Conservation (phyloP, 2,329 filamentous ascomycete genomes). For the Aspergillus sp. region DNA sequence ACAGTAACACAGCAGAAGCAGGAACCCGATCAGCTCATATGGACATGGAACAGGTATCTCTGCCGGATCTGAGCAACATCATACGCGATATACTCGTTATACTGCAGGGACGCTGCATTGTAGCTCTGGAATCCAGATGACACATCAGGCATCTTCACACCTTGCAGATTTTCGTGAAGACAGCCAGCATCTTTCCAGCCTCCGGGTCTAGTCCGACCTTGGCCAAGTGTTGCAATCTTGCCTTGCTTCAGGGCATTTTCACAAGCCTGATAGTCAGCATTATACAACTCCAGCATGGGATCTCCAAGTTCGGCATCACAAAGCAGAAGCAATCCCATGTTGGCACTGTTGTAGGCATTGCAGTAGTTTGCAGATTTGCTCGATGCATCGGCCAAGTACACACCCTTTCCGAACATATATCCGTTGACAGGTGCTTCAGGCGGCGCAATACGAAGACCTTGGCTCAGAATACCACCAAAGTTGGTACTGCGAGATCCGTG, state of each 20-base stretch:
- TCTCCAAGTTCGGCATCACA: conserved; percentile 79
- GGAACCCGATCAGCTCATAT: conserved; percentile 24
- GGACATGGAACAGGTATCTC: conserved; percentile 40
- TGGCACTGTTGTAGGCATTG: conserved; percentile 55
- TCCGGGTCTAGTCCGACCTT: conserved; percentile 59
- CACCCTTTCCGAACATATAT: conserved; percentile 88
- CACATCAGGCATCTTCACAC: conserved; percentile 57
- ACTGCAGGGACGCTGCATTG: conserved; percentile 11
- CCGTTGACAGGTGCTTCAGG: conserved; percentile 68
- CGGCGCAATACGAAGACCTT: conserved; percentile 85
- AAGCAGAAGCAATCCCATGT: conserved; percentile 69
- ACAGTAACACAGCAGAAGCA: not conserved
- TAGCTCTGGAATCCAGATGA: not conserved
- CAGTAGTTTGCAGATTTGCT: conserved; percentile 82
- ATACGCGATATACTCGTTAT: conserved; percentile 48
- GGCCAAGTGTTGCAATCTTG: conserved; percentile 65
- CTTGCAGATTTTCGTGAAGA: conserved; percentile 61
- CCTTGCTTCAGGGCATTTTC: conserved; percentile 57
- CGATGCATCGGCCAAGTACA: conserved; percentile 82
- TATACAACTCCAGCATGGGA: conserved; percentile 62
- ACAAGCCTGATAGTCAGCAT: conserved; percentile 59
- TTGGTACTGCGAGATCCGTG: conserved; percentile 81
- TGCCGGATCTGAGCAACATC: conserved; percentile 45
- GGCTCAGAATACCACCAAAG: conserved; percentile 79
- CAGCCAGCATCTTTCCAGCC: conserved; percentile 71